phyloP scores from a whole-genome alignment of 768 basidiomycete species.

The Cystoderma amianthinum region DNA sequence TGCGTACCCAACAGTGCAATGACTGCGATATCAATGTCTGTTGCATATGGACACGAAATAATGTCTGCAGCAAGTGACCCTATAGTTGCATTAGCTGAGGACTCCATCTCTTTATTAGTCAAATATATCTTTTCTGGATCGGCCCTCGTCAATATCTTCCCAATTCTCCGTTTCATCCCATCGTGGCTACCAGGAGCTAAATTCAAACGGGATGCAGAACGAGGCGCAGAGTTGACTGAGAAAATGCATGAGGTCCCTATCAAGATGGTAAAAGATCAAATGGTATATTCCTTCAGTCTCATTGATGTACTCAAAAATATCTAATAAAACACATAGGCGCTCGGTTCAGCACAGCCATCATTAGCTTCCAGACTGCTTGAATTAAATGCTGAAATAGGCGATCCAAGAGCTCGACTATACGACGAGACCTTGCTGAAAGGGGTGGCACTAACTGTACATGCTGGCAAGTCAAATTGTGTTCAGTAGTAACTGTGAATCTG shows the following conservation, averaged over 20 bases:
- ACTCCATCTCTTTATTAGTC: conserved; percentile 8
- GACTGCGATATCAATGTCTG: conserved; percentile 23
- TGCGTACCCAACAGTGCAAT: conserved; percentile 11
- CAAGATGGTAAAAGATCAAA: conserved; percentile 9
- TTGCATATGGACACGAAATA: conserved; percentile 25
- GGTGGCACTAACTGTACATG: too few species aligned
- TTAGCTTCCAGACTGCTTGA: too few species aligned
- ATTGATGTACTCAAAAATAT: too few species aligned
- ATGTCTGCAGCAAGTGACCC: conserved; percentile 13
- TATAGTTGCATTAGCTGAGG: conserved; percentile 13
- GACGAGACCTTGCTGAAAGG: too few species aligned
- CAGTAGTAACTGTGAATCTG: too few species aligned
- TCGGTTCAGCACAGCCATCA: too few species aligned
- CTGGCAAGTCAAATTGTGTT: too few species aligned
- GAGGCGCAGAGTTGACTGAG: conserved; percentile 6
- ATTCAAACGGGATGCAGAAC: conserved; percentile 12
- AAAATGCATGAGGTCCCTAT: conserved; percentile 14
- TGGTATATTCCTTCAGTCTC: conserved; percentile 8
- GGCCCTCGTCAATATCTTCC: conserved; percentile 15
- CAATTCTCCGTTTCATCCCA: conserved; percentile 17
- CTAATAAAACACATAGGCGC: too few species aligned
- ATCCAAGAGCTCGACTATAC: too few species aligned
- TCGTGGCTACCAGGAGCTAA: conserved; percentile 25
- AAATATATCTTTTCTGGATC: conserved; percentile 13
- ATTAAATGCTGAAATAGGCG: too few species aligned